These are phyloP conservation scores for Passiflora organensis DNA, from an alignment of 345 rosid genomes.

Conservation along the genomic window DNA sequence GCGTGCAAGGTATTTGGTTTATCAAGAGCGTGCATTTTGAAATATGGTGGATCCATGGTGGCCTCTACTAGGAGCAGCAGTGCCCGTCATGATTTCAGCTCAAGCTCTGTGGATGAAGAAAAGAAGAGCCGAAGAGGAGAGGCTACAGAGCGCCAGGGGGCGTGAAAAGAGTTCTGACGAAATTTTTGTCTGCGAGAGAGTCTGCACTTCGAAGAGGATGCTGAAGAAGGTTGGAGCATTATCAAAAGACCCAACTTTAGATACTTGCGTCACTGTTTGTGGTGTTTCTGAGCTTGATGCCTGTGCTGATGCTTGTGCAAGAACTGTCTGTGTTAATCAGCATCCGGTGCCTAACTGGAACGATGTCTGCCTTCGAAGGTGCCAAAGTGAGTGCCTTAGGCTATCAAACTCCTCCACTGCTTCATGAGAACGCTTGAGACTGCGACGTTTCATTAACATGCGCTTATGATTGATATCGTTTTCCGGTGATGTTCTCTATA, in stretches of 20 bases:
- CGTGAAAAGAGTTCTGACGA: constrained; percentile 79
- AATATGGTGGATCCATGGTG: constrained; percentile 82
- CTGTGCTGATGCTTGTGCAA: constrained; percentile 82
- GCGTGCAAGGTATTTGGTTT: neutral
- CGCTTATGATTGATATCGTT: too few species aligned
- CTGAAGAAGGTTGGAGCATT: constrained; percentile 75
- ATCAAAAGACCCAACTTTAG: constrained; percentile 70
- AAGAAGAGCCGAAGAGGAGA: constrained; percentile 59
- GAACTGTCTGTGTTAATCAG: constrained; percentile 81
- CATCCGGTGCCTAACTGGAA: constrained; percentile 92
- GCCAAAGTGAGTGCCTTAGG: constrained; percentile 76
- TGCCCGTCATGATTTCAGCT: constrained; percentile 66
- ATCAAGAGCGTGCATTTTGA: neutral
- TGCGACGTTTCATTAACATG: too few species aligned
- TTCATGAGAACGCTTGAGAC: constrained; percentile 14
- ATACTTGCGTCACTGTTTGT: constrained; percentile 83
- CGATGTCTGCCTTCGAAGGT: constrained; percentile 69
- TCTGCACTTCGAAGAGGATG: constrained; percentile 87
- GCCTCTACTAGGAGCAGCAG: constrained; percentile 62
- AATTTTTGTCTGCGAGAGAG: constrained; percentile 84
- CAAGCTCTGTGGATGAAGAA: constrained; percentile 66
- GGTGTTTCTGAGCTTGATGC: constrained; percentile 90
- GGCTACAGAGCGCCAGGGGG: constrained; percentile 66
- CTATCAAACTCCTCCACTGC: constrained; percentile 35
- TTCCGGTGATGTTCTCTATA: too few species aligned